phyloP scores from a whole-genome alignment of 495 filamentous ascomycete species.

The Lineolata rhizophorae region DNA sequence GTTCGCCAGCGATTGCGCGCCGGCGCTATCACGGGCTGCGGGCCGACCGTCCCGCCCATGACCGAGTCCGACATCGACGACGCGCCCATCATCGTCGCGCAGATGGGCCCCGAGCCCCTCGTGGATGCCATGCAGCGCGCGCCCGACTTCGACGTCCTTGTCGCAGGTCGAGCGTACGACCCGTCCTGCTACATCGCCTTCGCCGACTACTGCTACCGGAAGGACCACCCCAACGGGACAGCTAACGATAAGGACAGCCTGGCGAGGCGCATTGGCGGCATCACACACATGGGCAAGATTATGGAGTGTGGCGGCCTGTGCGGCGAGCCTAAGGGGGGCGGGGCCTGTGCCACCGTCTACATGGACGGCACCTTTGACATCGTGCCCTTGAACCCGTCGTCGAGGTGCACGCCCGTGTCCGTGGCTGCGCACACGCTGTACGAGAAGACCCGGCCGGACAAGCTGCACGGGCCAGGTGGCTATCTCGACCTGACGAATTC shows the following conservation, averaged over 20 bases:
- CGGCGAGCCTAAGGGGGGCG: conserved; percentile 23
- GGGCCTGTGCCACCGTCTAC: conserved; percentile 18
- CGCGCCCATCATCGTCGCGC: conserved; percentile 10
- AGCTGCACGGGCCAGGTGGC: conserved; percentile 25
- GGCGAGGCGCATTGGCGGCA: conserved; percentile 18
- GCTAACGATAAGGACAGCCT: too few species aligned
- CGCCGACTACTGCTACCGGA: too few species aligned
- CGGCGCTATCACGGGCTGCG: conserved; percentile 14
- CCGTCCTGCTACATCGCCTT: conserved; percentile 25
- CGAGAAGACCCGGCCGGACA: conserved; percentile 27
- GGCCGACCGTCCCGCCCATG: conserved; percentile 19
- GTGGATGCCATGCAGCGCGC: conserved; percentile 19
- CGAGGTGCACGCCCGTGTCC: conserved; percentile 21
- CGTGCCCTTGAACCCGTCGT: conserved; percentile 12
- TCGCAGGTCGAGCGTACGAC: conserved; percentile 28
- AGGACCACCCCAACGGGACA: conserved; percentile 11
- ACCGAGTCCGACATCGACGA: conserved; percentile 18
- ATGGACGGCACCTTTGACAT: conserved; percentile 24
- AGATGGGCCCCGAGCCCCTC: conserved; percentile 13
- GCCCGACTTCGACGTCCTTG: conserved; percentile 21
- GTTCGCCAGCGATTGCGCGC: conserved; percentile 12
- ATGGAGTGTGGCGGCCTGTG: conserved; percentile 29
- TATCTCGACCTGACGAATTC: conserved; percentile 18
- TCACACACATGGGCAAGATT: conserved; percentile 29
- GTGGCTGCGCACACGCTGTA: conserved; percentile 30